These are phyloP conservation scores for Beauveria sp. DNA, from an alignment of 2,329 filamentous ascomycete genomes.

Conservation along the genomic window DNA sequence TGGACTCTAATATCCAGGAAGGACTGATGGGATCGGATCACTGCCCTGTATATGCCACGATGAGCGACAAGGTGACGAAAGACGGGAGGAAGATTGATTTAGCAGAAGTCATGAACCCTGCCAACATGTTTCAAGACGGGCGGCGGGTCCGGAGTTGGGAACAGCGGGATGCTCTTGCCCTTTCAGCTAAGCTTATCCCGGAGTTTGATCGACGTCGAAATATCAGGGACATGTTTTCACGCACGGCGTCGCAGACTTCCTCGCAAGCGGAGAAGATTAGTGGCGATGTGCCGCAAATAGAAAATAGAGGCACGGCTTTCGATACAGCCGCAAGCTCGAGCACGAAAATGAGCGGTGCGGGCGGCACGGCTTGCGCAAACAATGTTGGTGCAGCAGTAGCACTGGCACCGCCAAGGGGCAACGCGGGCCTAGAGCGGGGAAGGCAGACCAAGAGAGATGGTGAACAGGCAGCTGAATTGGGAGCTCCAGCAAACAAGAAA, in stretches of 20 bases:
- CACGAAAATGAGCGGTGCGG: background rate
- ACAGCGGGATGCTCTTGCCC: slow-evolving; percentile 57
- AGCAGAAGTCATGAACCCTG: slow-evolving; percentile 70
- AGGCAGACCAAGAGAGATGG: slow-evolving; percentile 19
- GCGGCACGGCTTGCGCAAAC: background rate
- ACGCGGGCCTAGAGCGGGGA: background rate
- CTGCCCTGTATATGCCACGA: slow-evolving; percentile 78
- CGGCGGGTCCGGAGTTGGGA: slow-evolving; percentile 59
- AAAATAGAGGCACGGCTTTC: background rate
- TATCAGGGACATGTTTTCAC: slow-evolving; percentile 87
- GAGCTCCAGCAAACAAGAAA: slow-evolving; percentile 30
- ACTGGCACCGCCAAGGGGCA: background rate
- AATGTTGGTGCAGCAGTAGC: background rate
- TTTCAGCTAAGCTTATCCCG: slow-evolving; percentile 76
- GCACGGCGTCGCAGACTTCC: slow-evolving; percentile 36
- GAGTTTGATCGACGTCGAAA: slow-evolving; percentile 79
- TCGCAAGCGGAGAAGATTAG: background rate
- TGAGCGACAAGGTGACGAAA: slow-evolving; percentile 55
- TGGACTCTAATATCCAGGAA: slow-evolving; percentile 79
- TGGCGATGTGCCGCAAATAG: background rate
- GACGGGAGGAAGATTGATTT: slow-evolving; percentile 45
- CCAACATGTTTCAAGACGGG: slow-evolving; percentile 62
- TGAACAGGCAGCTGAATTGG: slow-evolving; percentile 14
- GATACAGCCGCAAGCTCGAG: background rate
- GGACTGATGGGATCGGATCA: slow-evolving; percentile 93